phyloP scores from a whole-genome alignment of 2,329 filamentous ascomycete genomes.

The Xylaria sp. region DNA sequence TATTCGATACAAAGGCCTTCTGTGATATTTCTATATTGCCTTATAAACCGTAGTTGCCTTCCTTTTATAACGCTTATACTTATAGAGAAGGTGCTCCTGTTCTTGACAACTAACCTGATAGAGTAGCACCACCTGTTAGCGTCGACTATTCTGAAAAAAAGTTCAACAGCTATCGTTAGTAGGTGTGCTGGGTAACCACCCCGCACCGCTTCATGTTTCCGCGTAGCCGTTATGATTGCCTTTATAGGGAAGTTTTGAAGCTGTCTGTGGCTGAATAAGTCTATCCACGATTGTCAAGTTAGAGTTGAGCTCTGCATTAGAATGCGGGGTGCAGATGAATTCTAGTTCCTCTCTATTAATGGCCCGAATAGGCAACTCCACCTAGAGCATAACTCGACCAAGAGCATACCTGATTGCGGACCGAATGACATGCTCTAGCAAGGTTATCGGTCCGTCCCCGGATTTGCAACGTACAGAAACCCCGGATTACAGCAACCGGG shows the following conservation, averaged over 20 bases:
- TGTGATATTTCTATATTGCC: neutral
- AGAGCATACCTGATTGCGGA: constrained; percentile 1
- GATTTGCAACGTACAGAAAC: constrained; percentile 9
- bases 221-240: neutral
- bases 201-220: neutral
- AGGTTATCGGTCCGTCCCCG: constrained; percentile 21
- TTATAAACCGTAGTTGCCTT: neutral
- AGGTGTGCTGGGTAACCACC: neutral
- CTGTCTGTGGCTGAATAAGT: neutral
- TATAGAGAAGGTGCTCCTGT: neutral
- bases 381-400: neutral
- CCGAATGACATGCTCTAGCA: constrained; percentile 9
- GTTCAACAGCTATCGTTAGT: neutral
- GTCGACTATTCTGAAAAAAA: neutral
- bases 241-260: neutral
- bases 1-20: too few species aligned
- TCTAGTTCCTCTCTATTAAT: neutral
- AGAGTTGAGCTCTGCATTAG: neutral
- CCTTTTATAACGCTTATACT: neutral
- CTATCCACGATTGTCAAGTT: too few species aligned
- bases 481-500: constrained; percentile 14
- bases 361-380: neutral
- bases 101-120: neutral
- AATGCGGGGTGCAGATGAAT: neutral
- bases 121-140: neutral